Evolutionary conservation across 2,329 filamentous ascomycete species (phyloP), one percentile per base, ranked within the genome.

Genomic region (Fonsecaea erecta): DNA sequence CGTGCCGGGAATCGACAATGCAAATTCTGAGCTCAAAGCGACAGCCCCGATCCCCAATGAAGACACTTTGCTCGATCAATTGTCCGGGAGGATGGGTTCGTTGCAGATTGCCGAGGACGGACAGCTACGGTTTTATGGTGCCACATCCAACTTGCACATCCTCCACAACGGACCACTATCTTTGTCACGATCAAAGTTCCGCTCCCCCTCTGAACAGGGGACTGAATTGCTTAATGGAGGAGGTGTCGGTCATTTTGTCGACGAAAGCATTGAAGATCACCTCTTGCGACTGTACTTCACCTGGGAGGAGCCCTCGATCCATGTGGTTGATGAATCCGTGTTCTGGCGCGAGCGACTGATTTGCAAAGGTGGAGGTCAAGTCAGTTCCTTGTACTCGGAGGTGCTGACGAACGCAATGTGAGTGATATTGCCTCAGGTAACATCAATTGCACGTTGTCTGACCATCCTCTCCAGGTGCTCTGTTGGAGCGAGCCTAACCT

Each of bases 281-380:
- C 66, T 72, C 18, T 58, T 70, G 14, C 61, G 66, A 26, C 60
- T 71, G 9, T 72, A 72, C 32, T 70, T 72, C 55, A 60, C 56
- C 7, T 71, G 69, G 69, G 67, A 72, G 51, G 70, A 72, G 51
- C 70, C 70, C 1, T 68, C 60, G 21, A 68, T 70, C 34, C 70
- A 69, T 35, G 56, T 72, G 12, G 69, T 72, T 0, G 65, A 71
- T 26, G 56, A 71, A 51, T 48, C 52, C 4, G 40, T 66, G 11
- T 71, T 67, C 34, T 65, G 66, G 52, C 40, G 60, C 9, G 70
- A 67, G 48, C 63, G 64, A 37, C 51, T 28, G 32, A 58, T 40
- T 34, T 68, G 35, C 52, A 55, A 54, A 30, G 24, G 43, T 11
- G 48, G 32, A 40, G 55, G 65, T 32, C 51, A 53, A 21, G 28